phyloP scores from a whole-genome alignment of 208 protist species.

The Porcisia deanei region DNA sequence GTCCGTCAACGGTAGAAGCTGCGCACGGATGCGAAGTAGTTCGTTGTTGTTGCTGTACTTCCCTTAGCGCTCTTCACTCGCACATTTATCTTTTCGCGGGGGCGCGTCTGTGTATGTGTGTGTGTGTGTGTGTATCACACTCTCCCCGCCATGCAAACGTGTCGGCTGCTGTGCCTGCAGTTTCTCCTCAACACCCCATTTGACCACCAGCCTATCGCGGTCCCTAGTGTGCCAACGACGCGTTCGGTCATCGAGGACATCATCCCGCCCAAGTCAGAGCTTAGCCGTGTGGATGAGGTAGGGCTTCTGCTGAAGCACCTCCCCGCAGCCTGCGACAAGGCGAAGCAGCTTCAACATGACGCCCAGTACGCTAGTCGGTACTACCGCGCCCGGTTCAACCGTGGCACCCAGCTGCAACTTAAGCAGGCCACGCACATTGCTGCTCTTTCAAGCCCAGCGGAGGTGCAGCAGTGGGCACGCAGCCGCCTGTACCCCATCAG shows the following conservation, averaged over 20 bases:
- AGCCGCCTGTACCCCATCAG: slow-evolving; percentile 17
- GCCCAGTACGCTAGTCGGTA: slow-evolving; percentile 59
- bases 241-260: slow-evolving; percentile 21
- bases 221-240: slow-evolving; percentile 34
- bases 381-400: slow-evolving; percentile 65
- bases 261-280: slow-evolving; percentile 18
- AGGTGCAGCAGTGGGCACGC: slow-evolving; percentile 38
- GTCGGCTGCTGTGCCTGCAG: slow-evolving; percentile 8
- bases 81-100: too few species aligned
- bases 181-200: slow-evolving; percentile 61
- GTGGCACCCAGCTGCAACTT: slow-evolving; percentile 46
- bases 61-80: background rate
- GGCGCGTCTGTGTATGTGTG: background rate
- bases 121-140: background rate
- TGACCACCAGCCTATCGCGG: slow-evolving; percentile 55
- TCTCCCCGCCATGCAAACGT: background rate
- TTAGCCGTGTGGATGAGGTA: slow-evolving; percentile 51
- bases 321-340: slow-evolving; percentile 46
- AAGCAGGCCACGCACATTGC: slow-evolving; percentile 23
- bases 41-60: background rate
- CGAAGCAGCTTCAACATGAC: slow-evolving; percentile 48
- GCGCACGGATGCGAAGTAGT: too few species aligned
- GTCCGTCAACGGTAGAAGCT: background rate
- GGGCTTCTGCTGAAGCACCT: slow-evolving; percentile 48
- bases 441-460: slow-evolving; percentile 11